Base-by-base conservation (phyloP, 129 eudicot genomes). In the Centrapalus pauciflorus region DNA sequence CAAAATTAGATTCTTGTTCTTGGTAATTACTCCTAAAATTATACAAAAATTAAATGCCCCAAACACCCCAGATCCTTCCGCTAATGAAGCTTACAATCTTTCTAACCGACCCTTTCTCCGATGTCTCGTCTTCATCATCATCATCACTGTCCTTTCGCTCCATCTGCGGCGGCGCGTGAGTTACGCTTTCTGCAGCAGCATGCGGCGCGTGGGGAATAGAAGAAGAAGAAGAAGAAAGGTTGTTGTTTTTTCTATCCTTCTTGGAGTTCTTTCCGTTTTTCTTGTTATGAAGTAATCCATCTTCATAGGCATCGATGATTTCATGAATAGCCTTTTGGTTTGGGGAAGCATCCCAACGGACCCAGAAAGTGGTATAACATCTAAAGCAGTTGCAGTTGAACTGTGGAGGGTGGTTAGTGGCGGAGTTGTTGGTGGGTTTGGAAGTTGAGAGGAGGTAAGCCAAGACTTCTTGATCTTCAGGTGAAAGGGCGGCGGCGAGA, bases 261-360 rank as follows among this genome's bases (percentile, higher is more conserved):
- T 63, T 81, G n/a, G n/a, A n/a, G 35, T 52, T 76, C 78, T 77
- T 82, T 16, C 74, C 73, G 13, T 56, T 79, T 64, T 81, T 82
- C 73, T 64, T 67, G 37, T 48, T 75, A 54, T 29, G 63, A 40
- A 68, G 17, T 51, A 87, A 49, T 12, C 79, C 80, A 59, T 89
- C 96, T 61, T 89, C 96, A 40, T 57, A 85, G 24, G 87, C 90
- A 55, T 89, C 96, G 4, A 89, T 78, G 37, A 83, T 80, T 72
- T 89, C 85, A 72, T 89, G 94, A 30, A 89, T 89, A 1, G 67
- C 73, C 71, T 89, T 81, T 1, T 90, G 83, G 43, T 89, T 85
- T 1, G 96, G 90, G 34, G 96, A 89, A 40, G 94, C 38, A 61
- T 85, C 94, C 96, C 96, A 89, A 50, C 81, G 83, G 16, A 56